Evolutionary conservation across 306 rosid genomes (phyloP).

Genomic region (Rosa lucieae): DNA sequence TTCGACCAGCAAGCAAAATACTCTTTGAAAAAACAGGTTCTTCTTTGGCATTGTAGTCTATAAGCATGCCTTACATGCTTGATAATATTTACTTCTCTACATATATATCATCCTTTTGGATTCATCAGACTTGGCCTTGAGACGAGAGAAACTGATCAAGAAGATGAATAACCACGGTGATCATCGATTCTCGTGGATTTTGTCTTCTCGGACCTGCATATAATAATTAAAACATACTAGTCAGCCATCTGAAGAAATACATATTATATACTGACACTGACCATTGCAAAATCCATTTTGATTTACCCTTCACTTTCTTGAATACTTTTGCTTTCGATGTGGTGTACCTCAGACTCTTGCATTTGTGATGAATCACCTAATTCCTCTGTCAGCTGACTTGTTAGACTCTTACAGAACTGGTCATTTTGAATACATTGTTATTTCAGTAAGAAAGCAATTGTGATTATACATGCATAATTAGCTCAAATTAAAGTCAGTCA

Average conservation of each 20-base stretch:
- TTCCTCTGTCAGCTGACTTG: conserved; percentile 50
- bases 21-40: not conserved
- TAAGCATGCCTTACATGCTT: not conserved
- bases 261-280: not conserved
- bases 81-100: not conserved
- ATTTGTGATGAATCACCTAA: conserved; percentile 34
- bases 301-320: conserved; percentile 39
- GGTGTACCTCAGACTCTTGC: conserved; percentile 30
- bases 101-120: conserved; percentile 12
- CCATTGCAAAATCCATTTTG: conserved; percentile 1
- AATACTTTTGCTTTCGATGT: conserved; percentile 13
- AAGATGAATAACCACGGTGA: conserved; percentile 37
- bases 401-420: conserved; percentile 72
- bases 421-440: conserved; percentile 22
- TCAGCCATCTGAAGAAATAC: conserved; percentile 26
- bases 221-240: conserved; percentile 20
- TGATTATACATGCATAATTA: conserved; percentile 4
- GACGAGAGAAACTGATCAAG: conserved; percentile 22
- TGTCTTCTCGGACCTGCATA: conserved; percentile 46
- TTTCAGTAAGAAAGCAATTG: conserved; percentile 15
- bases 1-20: not conserved
- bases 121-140: conserved; percentile 11
- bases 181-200: conserved; percentile 27
- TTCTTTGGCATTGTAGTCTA: not conserved
- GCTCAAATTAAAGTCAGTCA: not conserved